These are phyloP conservation scores for Termitomyces titanicus DNA, from an alignment of 768 basidiomycete genomes.

Conservation along the genomic window DNA sequence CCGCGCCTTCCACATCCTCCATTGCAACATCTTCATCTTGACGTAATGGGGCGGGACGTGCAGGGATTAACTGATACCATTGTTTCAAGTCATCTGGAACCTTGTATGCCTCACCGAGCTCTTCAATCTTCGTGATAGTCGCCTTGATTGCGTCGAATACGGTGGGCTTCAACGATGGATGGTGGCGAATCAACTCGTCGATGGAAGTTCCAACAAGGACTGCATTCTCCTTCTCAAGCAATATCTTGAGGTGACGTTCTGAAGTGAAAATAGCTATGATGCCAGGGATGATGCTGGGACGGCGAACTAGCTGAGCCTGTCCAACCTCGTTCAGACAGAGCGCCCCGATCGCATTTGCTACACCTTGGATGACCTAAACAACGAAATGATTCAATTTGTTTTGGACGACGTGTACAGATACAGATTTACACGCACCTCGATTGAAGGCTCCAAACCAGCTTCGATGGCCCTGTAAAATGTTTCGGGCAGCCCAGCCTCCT, in stretches of 20 bases:
- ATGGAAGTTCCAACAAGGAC: slow-evolving; percentile 84
- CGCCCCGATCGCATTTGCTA: slow-evolving; percentile 94
- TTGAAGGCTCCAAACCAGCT: slow-evolving; percentile 77
- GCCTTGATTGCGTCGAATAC: slow-evolving; percentile 77
- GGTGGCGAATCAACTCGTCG: slow-evolving; percentile 95
- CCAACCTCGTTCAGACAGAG: slow-evolving; percentile 92
- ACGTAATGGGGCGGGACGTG: slow-evolving; percentile 4
- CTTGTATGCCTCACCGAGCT: slow-evolving; percentile 58
- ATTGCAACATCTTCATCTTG: slow-evolving; percentile 41
- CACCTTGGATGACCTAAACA: slow-evolving; percentile 79
- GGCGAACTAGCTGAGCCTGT: slow-evolving; percentile 71
- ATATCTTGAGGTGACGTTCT: slow-evolving; percentile 74
- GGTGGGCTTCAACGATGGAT: slow-evolving; percentile 77
- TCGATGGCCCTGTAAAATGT: slow-evolving; percentile 87
- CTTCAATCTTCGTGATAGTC: slow-evolving; percentile 71
- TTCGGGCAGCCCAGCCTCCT: slow-evolving; percentile 88
- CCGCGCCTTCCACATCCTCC: slow-evolving; percentile 36
- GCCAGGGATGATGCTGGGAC: slow-evolving; percentile 78
- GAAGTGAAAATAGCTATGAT: slow-evolving; percentile 87
- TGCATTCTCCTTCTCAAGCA: slow-evolving; percentile 92
- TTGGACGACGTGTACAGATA: slow-evolving; percentile 1
- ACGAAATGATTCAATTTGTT: neutral
- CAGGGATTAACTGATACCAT: slow-evolving; percentile 60
- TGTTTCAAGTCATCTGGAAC: slow-evolving; percentile 56
- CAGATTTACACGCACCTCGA: slow-evolving; percentile 54